These are phyloP conservation scores for Aspergillus phoenicis DNA, from an alignment of 2,329 filamentous ascomycete species.

Conservation along the genomic window DNA sequence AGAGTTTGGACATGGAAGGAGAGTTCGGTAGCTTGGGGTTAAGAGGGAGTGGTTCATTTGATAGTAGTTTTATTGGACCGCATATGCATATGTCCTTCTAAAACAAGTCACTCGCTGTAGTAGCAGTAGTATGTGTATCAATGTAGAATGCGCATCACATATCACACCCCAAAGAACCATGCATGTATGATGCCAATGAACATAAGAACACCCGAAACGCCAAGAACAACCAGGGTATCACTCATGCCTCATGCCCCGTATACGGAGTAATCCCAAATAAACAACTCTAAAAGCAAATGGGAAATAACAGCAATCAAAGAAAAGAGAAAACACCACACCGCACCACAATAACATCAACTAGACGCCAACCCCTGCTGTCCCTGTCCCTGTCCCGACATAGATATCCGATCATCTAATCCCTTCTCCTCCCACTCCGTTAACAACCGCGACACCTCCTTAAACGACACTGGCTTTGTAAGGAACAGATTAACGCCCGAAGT, in stretches of 20 bases:
- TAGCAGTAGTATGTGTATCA: too few relatives aligned
- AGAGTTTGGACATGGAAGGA: not conserved
- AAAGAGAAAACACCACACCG: too few relatives aligned
- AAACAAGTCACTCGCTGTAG: too few relatives aligned
- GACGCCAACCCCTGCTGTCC: too few relatives aligned
- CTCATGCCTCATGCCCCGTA: constrained; percentile 18
- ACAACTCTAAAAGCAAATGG: too few relatives aligned
- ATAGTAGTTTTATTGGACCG: too few relatives aligned
- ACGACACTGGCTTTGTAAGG: constrained; percentile 51
- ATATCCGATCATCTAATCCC: not conserved
- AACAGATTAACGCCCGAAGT: constrained; percentile 50
- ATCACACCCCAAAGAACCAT: too few relatives aligned
- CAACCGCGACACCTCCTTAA: constrained; percentile 46
- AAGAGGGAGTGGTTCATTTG: not conserved
- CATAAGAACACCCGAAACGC: not conserved
- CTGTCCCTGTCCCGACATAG: not conserved
- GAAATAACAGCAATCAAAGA: not conserved
- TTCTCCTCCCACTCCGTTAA: constrained; percentile 37
- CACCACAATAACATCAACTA: too few relatives aligned
- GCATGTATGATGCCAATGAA: not conserved
- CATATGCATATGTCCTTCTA: too few relatives aligned
- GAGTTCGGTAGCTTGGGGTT: not conserved
- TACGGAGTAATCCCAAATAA: constrained; percentile 14
- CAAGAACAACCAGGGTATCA: constrained; percentile 20
- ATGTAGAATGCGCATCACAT: too few relatives aligned